Conservation (phyloP, 805 yeast species). For the Ogataea minuta region DNA sequence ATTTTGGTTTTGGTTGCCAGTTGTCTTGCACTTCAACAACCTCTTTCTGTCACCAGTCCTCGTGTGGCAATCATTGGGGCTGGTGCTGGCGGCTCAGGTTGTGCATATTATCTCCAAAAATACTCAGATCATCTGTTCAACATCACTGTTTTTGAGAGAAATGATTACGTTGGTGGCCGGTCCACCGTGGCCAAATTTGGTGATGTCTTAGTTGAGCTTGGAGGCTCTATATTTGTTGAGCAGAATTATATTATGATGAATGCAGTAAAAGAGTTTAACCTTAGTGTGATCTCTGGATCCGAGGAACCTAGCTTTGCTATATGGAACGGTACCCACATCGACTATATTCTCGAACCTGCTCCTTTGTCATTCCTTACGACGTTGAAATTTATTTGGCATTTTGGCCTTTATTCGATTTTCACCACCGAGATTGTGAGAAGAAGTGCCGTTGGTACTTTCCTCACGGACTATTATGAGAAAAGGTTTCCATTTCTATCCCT, state of each 20-base stretch:
- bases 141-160: conserved; percentile 42
- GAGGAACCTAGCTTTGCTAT: conserved; percentile 28
- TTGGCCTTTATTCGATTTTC: conserved; percentile 32
- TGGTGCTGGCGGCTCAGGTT: conserved; percentile 50
- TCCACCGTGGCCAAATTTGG: conserved; percentile 37
- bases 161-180: conserved; percentile 45
- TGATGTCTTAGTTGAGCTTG: conserved; percentile 37
- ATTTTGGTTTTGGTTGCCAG: too few relatives aligned
- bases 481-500: conserved; percentile 39
- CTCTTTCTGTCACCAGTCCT: not conserved
- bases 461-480: conserved; percentile 29
- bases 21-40: conserved; percentile 4
- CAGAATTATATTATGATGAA: conserved; percentile 38
- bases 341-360: conserved; percentile 13
- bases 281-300: conserved; percentile 21
- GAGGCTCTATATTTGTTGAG: conserved; percentile 44
- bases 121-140: conserved; percentile 35
- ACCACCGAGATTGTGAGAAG: conserved; percentile 15
- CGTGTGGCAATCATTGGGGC: conserved; percentile 46
- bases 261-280: conserved; percentile 38
- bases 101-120: conserved; percentile 44
- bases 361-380: conserved; percentile 6
- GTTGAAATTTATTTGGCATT: conserved; percentile 29
- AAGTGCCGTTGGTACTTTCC: conserved; percentile 30
- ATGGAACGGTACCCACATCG: conserved; percentile 38